Conservation (phyloP, 2,329 filamentous ascomycete species). For the Neonectria hederae region DNA sequence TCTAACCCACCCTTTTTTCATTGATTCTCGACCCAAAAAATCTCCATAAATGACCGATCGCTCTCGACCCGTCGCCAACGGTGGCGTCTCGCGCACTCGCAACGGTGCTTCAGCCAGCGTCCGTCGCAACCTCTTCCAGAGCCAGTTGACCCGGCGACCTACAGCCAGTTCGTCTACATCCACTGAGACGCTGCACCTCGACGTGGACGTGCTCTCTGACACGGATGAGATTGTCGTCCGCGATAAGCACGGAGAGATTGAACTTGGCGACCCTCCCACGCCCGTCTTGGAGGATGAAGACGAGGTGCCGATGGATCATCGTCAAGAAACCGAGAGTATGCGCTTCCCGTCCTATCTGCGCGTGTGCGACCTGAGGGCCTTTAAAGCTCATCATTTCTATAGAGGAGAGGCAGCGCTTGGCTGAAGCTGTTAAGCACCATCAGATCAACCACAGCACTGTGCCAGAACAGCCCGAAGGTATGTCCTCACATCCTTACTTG, state of each 20-base stretch:
- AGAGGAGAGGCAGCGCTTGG: conserved; percentile 69
- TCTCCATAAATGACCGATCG: conserved; percentile 38
- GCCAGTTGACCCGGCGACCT: conserved; percentile 66
- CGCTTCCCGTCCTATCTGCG: not conserved
- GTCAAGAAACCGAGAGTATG: conserved; percentile 65
- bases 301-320: conserved; percentile 65
- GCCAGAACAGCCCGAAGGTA: conserved; percentile 73
- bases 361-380: not conserved
- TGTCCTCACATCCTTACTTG: conserved; percentile 33
- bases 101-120: conserved; percentile 33
- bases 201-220: conserved; percentile 56
- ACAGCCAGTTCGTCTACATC: conserved; percentile 53
- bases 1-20: conserved; percentile 4
- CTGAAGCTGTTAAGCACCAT: conserved; percentile 70
- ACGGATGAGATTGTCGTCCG: conserved; percentile 69
- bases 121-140: conserved; percentile 65
- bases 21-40: not conserved
- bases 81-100: conserved; percentile 26
- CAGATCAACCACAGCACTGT: conserved; percentile 63
- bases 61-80: conserved; percentile 33
- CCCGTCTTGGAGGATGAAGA: conserved; percentile 64
- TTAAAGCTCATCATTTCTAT: conserved; percentile 15
- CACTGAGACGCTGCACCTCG: conserved; percentile 60
- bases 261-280: conserved; percentile 66
- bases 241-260: conserved; percentile 70